These are phyloP conservation scores for Tricholoma flavovirens DNA, from an alignment of 768 basidiomycete genomes.

Conservation along the genomic window DNA sequence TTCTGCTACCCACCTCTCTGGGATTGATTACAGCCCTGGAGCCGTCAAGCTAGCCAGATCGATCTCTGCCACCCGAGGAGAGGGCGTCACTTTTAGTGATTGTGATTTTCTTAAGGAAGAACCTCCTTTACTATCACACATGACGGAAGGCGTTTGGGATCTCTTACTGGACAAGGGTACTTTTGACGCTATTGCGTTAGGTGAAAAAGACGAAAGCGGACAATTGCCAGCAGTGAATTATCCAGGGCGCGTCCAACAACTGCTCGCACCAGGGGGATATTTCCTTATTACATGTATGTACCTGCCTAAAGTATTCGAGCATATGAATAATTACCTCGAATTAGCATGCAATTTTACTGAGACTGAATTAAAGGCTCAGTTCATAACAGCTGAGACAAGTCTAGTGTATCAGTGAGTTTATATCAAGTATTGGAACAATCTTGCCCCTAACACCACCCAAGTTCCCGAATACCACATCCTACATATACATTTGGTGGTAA, in stretches of 20 bases:
- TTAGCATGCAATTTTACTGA: slow-evolving; percentile 84
- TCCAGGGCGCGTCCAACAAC: slow-evolving; percentile 45
- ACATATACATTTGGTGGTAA: slow-evolving; percentile 74
- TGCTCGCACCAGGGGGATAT: slow-evolving; percentile 61
- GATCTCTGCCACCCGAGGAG: slow-evolving; percentile 45
- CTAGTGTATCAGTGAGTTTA: slow-evolving; percentile 60
- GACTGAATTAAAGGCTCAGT: slow-evolving; percentile 56
- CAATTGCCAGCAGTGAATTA: slow-evolving; percentile 51
- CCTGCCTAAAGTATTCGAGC: neutral
- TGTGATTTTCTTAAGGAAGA: slow-evolving; percentile 64
- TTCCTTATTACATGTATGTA: slow-evolving; percentile 78
- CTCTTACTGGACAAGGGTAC: slow-evolving; percentile 85
- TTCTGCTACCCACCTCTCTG: slow-evolving; percentile 41
- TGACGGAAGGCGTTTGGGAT: slow-evolving; percentile 49
- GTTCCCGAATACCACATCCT: slow-evolving; percentile 70
- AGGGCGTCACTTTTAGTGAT: slow-evolving; percentile 45
- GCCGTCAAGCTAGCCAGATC: slow-evolving; percentile 59
- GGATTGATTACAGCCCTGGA: slow-evolving; percentile 74
- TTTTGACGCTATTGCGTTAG: slow-evolving; percentile 78
- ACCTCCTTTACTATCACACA: slow-evolving; percentile 30
- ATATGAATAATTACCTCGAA: neutral
- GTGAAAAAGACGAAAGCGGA: slow-evolving; percentile 50
- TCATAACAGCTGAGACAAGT: slow-evolving; percentile 41
- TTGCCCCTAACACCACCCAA: slow-evolving; percentile 19
- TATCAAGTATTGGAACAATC: neutral